These are phyloP conservation scores for Paraglomus occultum DNA, from an alignment of 192 early-diverging fungal species.

Conservation along the genomic window DNA sequence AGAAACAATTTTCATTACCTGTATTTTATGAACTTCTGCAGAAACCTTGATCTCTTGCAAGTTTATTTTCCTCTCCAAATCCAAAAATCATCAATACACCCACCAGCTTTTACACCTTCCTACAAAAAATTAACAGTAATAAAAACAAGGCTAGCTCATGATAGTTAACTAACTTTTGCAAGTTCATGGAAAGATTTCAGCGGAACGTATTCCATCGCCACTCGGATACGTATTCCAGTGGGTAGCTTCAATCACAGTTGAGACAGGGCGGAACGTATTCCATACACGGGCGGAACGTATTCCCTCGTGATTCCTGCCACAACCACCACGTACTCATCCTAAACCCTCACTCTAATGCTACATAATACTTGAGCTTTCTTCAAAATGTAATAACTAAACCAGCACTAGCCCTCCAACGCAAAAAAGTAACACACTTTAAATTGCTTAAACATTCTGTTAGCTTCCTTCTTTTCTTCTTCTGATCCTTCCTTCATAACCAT, in stretches of 20 bases:
- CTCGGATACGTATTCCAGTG: conserved; percentile 19
- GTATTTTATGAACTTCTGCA: conserved; percentile 8
- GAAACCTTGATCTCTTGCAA: conserved; percentile 16
- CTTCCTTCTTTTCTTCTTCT: conserved; percentile 26
- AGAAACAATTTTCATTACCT: conserved; percentile 24
- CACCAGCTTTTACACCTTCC: conserved; percentile 23
- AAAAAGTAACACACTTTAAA: conserved; percentile 19
- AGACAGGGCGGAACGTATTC: conserved; percentile 22
- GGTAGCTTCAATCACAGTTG: conserved; percentile 21
- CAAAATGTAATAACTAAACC: conserved; percentile 19
- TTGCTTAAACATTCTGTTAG: conserved; percentile 23
- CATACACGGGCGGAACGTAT: conserved; percentile 19
- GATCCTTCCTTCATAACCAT: conserved; percentile 20
- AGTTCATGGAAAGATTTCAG: conserved; percentile 19
- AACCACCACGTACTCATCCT: background rate
- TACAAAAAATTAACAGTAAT: conserved; percentile 21
- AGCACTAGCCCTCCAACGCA: background rate
- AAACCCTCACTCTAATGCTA: conserved; percentile 16
- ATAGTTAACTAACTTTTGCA: conserved; percentile 27
- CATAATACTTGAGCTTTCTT: background rate
- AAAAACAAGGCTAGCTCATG: conserved; percentile 22
- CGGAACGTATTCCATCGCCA: conserved; percentile 27
- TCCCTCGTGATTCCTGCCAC: conserved; percentile 25
- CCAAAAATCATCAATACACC: conserved; percentile 26
- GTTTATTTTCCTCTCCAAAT: conserved; percentile 12